Conservation (phyloP, 106 monocot species). For the Vanilla planifolia region DNA sequence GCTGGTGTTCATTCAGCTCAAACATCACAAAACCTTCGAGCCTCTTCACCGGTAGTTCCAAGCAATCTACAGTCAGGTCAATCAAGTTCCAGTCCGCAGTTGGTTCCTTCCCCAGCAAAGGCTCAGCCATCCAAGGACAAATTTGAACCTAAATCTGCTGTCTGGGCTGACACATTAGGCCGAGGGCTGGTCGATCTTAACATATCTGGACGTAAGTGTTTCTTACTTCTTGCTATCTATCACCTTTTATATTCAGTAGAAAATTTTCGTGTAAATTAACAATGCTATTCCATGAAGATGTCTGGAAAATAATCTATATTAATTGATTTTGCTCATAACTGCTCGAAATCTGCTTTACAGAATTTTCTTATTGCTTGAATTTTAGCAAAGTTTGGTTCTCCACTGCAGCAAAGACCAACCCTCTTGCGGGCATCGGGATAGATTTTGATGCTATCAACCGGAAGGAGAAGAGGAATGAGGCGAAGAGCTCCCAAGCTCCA, state of each 20-base stretch:
- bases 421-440: slow-evolving; percentile 67
- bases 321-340: too few species aligned
- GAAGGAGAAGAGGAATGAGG: slow-evolving; percentile 69
- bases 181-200: slow-evolving; percentile 87
- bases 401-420: slow-evolving; percentile 58
- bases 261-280: too few species aligned
- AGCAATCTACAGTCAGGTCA: slow-evolving; percentile 6
- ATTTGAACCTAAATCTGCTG: slow-evolving; percentile 84
- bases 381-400: not conserved
- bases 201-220: slow-evolving; percentile 91
- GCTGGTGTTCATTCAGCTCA: too few species aligned
- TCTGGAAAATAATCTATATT: too few species aligned
- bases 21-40: not conserved
- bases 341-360: too few species aligned
- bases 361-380: too few species aligned
- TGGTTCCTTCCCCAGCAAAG: slow-evolving; percentile 19
- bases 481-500: slow-evolving; percentile 27
- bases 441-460: slow-evolving; percentile 93
- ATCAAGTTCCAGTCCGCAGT: not conserved
- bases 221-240: not conserved
- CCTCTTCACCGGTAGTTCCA: slow-evolving; percentile 1
- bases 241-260: too few species aligned
- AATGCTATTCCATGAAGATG: too few species aligned
- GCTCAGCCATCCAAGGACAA: slow-evolving; percentile 46
- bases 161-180: slow-evolving; percentile 92